Evolutionary conservation across 2,329 filamentous ascomycete species (phyloP), one percentile per base, ranked within the genome.

Genomic region (Talaromyces sp.): DNA sequence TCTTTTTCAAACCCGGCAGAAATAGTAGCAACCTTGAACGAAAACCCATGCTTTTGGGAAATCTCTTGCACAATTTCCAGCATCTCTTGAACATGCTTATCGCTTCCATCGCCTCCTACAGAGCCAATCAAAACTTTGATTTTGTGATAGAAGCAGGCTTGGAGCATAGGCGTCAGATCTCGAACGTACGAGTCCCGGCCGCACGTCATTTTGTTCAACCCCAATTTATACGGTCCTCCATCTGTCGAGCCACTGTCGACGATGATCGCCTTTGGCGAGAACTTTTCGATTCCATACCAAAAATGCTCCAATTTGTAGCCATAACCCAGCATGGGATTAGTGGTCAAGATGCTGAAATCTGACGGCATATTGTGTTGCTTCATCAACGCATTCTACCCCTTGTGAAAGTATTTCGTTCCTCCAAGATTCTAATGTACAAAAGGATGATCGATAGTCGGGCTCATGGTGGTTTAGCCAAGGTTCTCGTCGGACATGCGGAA

Each of bases 251-350:
- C 73, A 5, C 62, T 55, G 70, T 78, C 73, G 67, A 67, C 64
- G 59, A 71, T 72, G 37, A 72, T 72, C 16, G 67, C 69, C 39
- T 57, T 61, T 33, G 62, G 64, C 60, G 18, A 25, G 48, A 56
- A 57, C 21, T 74, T 23, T 0, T 67, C 64, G 28, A 78, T 74
- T 56, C 80, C 71, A 48, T 82, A 76, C 50, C 81, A 80, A 61
- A 81, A 83, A 21, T 75, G 69, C 0, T 66, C 64, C 33, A 75
- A 73, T 58, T 78, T 69, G 54, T 81, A 78, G 28, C 81, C 81
- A 63, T 82, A 83, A 5, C 81, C 81, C 7, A 83, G 68, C 79
- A 81, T 82, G 33, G 78, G 81, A 14, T 81, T 76, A 0, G 81
- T 80, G 0, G 81, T 79, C 2, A 82, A 66, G 48, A 83, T 80